These are phyloP conservation scores for Sordariomycetes sp. DNA, from an alignment of 2,329 filamentous ascomycete species.

Conservation along the genomic window DNA sequence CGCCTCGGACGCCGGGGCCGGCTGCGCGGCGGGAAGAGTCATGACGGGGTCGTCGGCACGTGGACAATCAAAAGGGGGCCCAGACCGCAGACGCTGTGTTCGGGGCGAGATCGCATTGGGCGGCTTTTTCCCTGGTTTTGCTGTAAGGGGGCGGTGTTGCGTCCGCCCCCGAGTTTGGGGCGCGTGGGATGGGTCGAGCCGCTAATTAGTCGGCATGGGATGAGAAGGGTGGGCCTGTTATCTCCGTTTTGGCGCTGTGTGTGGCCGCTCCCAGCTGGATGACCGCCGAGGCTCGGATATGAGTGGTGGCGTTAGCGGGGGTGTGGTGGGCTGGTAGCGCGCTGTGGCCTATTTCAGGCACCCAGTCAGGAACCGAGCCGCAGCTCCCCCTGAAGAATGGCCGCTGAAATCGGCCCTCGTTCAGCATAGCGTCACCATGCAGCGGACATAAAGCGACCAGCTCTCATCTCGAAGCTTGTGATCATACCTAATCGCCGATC, in stretches of 20 bases:
- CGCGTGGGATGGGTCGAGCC: neutral
- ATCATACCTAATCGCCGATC: neutral
- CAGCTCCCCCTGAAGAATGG: neutral
- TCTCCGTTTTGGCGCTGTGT: neutral
- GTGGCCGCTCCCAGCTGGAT: neutral
- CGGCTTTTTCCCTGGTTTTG: neutral
- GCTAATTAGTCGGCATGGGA: neutral
- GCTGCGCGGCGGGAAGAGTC: constrained; percentile 1
- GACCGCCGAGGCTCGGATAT: neutral
- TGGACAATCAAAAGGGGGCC: neutral
- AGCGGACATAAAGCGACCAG: neutral
- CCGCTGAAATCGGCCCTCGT: neutral
- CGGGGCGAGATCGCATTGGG: neutral
- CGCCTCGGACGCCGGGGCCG: constrained; percentile 2
- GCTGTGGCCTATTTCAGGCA: neutral
- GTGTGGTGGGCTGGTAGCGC: neutral
- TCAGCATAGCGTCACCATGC: neutral
- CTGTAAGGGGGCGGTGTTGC: neutral
- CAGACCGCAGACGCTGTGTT: neutral
- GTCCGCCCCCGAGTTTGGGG: neutral
- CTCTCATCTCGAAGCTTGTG: neutral
- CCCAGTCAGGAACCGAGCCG: neutral
- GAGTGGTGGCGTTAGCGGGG: neutral
- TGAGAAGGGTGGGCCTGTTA: neutral
- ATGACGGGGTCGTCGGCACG: neutral